Conservation (phyloP, 2,329 filamentous ascomycete species). For the Stagonosporopsis rhizophila region DNA sequence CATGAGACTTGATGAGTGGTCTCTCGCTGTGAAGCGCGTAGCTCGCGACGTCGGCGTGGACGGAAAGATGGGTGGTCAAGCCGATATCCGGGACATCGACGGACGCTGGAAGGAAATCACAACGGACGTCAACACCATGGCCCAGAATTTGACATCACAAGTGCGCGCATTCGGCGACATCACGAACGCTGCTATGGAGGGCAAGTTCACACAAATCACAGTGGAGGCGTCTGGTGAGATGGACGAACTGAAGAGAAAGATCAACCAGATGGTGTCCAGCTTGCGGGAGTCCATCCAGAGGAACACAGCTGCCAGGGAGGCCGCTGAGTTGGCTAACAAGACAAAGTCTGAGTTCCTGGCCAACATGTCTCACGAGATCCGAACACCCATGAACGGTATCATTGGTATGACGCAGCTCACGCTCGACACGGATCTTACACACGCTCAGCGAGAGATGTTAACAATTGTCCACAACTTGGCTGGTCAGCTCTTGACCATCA, state of each 20-base stretch:
- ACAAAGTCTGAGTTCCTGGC: slow-evolving; percentile 98
- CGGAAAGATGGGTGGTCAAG: slow-evolving; percentile 97
- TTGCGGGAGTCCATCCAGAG: slow-evolving; percentile 94
- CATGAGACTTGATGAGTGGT: slow-evolving; percentile 91
- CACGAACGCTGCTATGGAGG: slow-evolving; percentile 95
- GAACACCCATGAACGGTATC: slow-evolving; percentile 97
- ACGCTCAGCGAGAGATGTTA: slow-evolving; percentile 96
- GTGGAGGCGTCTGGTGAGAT: slow-evolving; percentile 98
- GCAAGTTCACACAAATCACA: slow-evolving; percentile 95
- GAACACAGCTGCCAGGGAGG: slow-evolving; percentile 94
- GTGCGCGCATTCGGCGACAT: slow-evolving; percentile 98
- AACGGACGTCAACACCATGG: slow-evolving; percentile 93
- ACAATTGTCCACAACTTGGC: slow-evolving; percentile 97
- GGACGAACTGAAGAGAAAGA: slow-evolving; percentile 98
- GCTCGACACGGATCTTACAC: slow-evolving; percentile 89
- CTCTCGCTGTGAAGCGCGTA: slow-evolving; percentile 92
- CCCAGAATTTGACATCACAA: slow-evolving; percentile 85
- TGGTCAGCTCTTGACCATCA: slow-evolving; percentile 95
- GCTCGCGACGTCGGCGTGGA: slow-evolving; percentile 97
- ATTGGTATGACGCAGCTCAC: slow-evolving; percentile 98
- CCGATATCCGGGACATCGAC: slow-evolving; percentile 89
- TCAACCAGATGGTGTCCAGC: slow-evolving; percentile 99
- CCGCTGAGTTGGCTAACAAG: slow-evolving; percentile 94
- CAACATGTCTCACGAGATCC: slow-evolving; percentile 98
- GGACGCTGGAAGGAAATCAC: slow-evolving; percentile 99